phyloP scores from a whole-genome alignment of 192 early-diverging fungal species.

The Coemansia pectinata region DNA sequence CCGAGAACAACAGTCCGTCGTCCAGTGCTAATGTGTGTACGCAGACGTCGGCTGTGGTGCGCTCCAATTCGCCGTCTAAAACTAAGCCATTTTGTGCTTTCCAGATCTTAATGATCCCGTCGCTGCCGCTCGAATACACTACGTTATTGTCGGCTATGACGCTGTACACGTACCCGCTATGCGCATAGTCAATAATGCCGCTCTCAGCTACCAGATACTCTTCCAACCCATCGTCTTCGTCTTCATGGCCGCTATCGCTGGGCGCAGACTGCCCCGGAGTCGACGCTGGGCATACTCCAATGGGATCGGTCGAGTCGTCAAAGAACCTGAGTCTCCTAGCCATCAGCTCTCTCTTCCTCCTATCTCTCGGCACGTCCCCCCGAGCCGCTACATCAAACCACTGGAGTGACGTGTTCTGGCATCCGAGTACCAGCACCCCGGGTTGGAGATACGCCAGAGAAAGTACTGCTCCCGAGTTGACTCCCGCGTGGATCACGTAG shows the following conservation, averaged over 20 bases:
- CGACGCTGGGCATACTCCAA: constrained; percentile 24
- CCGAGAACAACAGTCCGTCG: constrained; percentile 71
- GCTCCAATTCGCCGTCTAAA: constrained; percentile 20
- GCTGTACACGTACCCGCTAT: constrained; percentile 75
- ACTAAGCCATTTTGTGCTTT: too few relatives aligned
- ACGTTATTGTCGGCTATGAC: constrained; percentile 23
- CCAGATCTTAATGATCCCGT: constrained; percentile 65
- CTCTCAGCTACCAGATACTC: constrained; percentile 61
- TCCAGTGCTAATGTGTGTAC: constrained; percentile 65
- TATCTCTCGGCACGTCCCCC: constrained; percentile 7
- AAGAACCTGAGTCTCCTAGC: constrained; percentile 42
- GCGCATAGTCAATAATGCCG: constrained; percentile 61
- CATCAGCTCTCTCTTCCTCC: constrained; percentile 12
- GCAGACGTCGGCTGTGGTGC: constrained; percentile 47
- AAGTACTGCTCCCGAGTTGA: constrained; percentile 72
- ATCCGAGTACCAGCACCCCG: constrained; percentile 66
- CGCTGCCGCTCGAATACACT: constrained; percentile 63
- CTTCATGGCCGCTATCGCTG: constrained; percentile 9
- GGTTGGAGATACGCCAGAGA: constrained; percentile 60
- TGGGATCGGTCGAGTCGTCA: constrained; percentile 14
- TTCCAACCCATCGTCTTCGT: constrained; percentile 13
- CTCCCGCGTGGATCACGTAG: constrained; percentile 65
- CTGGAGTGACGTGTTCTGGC: constrained; percentile 80
- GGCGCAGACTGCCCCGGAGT: background rate
- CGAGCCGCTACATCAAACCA: constrained; percentile 40